Base-by-base conservation (phyloP, 208 protist genomes). In the Wallacemonas sp. region DNA sequence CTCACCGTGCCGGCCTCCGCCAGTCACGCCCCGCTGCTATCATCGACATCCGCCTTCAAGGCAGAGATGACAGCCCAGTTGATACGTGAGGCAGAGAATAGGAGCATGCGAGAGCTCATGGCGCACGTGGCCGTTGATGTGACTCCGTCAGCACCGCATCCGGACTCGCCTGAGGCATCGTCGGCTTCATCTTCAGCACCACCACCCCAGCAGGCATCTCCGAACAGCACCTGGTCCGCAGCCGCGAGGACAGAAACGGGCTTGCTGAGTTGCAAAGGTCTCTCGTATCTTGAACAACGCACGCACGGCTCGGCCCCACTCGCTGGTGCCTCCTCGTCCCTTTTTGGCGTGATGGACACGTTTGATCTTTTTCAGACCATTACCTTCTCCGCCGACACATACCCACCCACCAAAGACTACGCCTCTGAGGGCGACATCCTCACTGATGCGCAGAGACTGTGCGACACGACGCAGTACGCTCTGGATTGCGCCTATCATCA, bases 401-500 rank as follows among this genome's bases (percentile, higher is more conserved):
- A 58, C 51, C 51, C 51, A 3, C 28, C 51, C 30, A 58, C 30
- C 28, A 58, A 58, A 21, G 2, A 2, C 14, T 39, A 58, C 51
- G 51, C 51, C n/a, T 42, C 9, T 1, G 28, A 34, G 28, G 51
- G 41, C 30, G 51, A 33, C 11, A 26, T 58, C 19, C 51, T 58
- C 31, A 38, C 24, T 3, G 51, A 58, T 3, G 51, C 1, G 9
- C 24, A 14, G 5, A 26, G 51, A 3, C 51, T 58, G n/a, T 58
- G 51, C 24, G 51, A 26, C 12, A 58, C 51, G 28, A 17, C 22
- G 51, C 51, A 58, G 28, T 58, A 58, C 51, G 51, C 51, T 3
- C 4, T 58, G 4, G 51, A 58, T n/a, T 58, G 51, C 30, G 51
- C 51, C 17, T 58, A 58, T 39, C 51, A 58, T n/a, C 51, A 58